Percentiles rank a stretch among this genome's conserved stretches.
phyloP scores from a whole-genome alignment of 768 basidiomycete genomes.

The Obba rivulosa region DNA sequence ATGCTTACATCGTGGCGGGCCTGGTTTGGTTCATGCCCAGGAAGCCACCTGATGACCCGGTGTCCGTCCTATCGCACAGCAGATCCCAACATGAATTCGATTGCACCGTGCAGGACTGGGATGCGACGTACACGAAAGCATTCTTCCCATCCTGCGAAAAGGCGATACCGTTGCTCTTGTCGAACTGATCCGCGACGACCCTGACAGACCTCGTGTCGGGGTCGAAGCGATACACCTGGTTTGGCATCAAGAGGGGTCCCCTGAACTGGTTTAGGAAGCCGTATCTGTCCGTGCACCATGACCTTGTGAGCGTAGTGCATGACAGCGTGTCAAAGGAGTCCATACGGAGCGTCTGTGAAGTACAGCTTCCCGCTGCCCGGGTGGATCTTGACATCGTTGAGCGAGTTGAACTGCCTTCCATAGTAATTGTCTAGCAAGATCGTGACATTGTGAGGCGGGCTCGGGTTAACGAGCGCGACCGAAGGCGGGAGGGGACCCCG shows the following conservation, averaged over 20 bases:
- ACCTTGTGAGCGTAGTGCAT: neutral
- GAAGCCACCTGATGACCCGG: slow-evolving; percentile 41
- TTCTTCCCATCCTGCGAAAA: slow-evolving; percentile 60
- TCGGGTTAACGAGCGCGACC: slow-evolving; percentile 60
- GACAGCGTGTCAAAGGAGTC: slow-evolving; percentile 4
- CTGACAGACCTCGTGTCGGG: slow-evolving; percentile 57
- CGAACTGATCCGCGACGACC: slow-evolving; percentile 75
- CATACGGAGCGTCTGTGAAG: slow-evolving; percentile 70
- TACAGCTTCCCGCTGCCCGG: slow-evolving; percentile 61
- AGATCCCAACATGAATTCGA: slow-evolving; percentile 7
- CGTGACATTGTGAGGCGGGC: slow-evolving; percentile 58
- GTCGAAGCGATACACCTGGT: slow-evolving; percentile 76
- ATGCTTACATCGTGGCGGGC: slow-evolving; percentile 62
- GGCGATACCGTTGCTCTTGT: slow-evolving; percentile 68
- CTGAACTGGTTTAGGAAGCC: slow-evolving; percentile 65
- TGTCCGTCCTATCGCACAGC: slow-evolving; percentile 41
- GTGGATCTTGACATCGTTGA: slow-evolving; percentile 75
- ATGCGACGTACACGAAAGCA: slow-evolving; percentile 52
- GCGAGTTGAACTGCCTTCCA: slow-evolving; percentile 76
- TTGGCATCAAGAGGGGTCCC: slow-evolving; percentile 57
- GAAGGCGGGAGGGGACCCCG: slow-evolving; percentile 58
- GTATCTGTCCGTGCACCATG: slow-evolving; percentile 36
- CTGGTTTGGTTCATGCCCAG: slow-evolving; percentile 48
- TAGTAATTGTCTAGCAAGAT: slow-evolving; percentile 74
- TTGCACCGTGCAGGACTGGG: neutral